Percentiles rank a stretch among this genome's conserved stretches.
Evolutionary conservation across 495 filamentous ascomycete genomes (phyloP).

Genomic region (Lichenothelia convexa): DNA sequence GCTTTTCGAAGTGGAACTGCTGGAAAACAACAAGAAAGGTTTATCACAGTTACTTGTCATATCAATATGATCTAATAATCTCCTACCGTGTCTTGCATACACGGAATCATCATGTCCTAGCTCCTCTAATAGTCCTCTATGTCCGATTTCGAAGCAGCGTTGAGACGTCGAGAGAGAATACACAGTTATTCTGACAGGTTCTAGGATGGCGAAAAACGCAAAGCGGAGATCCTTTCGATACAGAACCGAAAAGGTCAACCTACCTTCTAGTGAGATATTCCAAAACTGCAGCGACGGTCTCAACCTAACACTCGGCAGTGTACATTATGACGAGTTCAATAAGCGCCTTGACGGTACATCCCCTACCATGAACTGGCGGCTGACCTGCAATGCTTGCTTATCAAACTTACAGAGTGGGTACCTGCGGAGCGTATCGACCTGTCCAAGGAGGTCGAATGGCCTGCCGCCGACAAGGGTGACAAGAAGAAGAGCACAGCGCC

Average conservation of each 20-base stretch:
- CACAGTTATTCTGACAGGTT: slow-evolving; percentile 2
- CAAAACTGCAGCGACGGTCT: neutral
- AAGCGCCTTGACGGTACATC: slow-evolving; percentile 69
- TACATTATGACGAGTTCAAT: slow-evolving; percentile 98
- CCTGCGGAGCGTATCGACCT: slow-evolving; percentile 66
- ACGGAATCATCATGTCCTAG: no score
- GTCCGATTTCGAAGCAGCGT: no score
- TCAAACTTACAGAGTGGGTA: slow-evolving; percentile 51
- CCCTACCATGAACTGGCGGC: neutral
- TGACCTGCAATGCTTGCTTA: slow-evolving; percentile 5
- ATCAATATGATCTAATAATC: neutral
- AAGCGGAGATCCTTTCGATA: slow-evolving; percentile 86
- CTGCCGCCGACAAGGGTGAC: slow-evolving; percentile 47
- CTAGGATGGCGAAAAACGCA: slow-evolving; percentile 67
- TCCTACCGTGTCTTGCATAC: no score
- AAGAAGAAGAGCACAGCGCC: slow-evolving; percentile 38
- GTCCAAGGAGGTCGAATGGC: slow-evolving; percentile 57
- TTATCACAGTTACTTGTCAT: neutral
- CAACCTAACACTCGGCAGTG: slow-evolving; percentile 24
- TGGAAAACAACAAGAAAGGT: no score
- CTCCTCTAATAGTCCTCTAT: no score
- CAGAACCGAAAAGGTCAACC: slow-evolving; percentile 65
- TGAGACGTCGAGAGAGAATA: no score
- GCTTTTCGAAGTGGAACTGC: no score
- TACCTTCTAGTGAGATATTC: slow-evolving; percentile 49